phyloP scores from a whole-genome alignment of 352 stramenopile genomes.

The Phytophthora citrophthora region DNA sequence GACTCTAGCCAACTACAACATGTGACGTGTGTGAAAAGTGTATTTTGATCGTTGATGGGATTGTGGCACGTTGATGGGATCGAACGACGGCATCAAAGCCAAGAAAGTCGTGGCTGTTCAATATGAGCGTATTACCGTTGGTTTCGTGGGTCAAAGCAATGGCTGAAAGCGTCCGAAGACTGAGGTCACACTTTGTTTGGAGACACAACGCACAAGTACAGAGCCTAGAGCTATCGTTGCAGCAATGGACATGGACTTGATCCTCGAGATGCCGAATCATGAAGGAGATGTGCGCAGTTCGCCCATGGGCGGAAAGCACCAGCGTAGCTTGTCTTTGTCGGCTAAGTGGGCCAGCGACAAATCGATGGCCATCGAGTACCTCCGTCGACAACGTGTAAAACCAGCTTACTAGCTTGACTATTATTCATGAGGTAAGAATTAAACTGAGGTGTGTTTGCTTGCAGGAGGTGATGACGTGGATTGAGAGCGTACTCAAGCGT shows the following conservation, averaged over 20 bases:
- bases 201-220: slow-evolving; percentile 25
- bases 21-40: slow-evolving; percentile 49
- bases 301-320: slow-evolving; percentile 71
- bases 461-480: slow-evolving; percentile 77
- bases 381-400: slow-evolving; percentile 68
- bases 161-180: slow-evolving; percentile 7
- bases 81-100: slow-evolving; percentile 6
- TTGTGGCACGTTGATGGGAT: slow-evolving; percentile 24
- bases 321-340: slow-evolving; percentile 70
- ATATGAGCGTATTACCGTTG: slow-evolving; percentile 20
- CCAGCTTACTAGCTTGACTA: too few relatives aligned
- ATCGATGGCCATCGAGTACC: slow-evolving; percentile 72
- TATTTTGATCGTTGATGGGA: slow-evolving; percentile 37
- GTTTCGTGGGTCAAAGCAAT: slow-evolving; percentile 25
- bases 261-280: slow-evolving; percentile 38
- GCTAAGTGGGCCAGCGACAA: slow-evolving; percentile 84
- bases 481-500: slow-evolving; percentile 67
- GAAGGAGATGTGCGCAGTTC: slow-evolving; percentile 42
- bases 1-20: slow-evolving; percentile 29
- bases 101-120: slow-evolving; percentile 8
- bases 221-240: background rate
- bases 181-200: slow-evolving; percentile 27
- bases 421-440: too few relatives aligned
- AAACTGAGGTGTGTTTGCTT: background rate
- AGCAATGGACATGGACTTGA: slow-evolving; percentile 54